Evolutionary conservation across 305 asterid species (phyloP).

Genomic region (Rubia peregrina): DNA sequence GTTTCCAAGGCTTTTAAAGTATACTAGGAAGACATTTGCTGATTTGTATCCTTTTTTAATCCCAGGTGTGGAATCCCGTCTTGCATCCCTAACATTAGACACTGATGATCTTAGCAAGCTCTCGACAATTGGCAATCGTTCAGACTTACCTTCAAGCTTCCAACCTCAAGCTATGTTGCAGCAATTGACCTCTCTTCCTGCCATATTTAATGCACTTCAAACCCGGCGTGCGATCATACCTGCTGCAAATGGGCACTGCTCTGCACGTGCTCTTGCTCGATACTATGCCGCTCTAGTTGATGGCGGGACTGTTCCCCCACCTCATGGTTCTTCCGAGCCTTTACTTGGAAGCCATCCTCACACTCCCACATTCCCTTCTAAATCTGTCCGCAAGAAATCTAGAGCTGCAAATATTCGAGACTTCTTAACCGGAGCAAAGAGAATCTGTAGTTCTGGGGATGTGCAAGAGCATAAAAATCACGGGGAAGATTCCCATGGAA

Average conservation of each 20-base stretch:
- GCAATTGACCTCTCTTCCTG: slow-evolving; percentile 55
- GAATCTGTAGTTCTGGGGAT: slow-evolving; percentile 13
- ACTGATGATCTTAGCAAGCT: slow-evolving; percentile 61
- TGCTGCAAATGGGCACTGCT: slow-evolving; percentile 85
- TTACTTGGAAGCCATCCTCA: slow-evolving; percentile 71
- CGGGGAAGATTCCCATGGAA: background rate
- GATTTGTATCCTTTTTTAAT: slow-evolving; percentile 9
- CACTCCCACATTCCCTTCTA: slow-evolving; percentile 55
- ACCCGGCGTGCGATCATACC: slow-evolving; percentile 89
- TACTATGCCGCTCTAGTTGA: slow-evolving; percentile 88
- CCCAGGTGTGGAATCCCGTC: slow-evolving; percentile 92
- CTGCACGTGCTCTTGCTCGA: slow-evolving; percentile 97
- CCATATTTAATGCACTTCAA: slow-evolving; percentile 67
- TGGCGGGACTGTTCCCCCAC: slow-evolving; percentile 58
- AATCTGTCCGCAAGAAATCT: slow-evolving; percentile 36
- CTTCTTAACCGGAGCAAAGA: slow-evolving; percentile 6
- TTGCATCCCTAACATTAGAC: slow-evolving; percentile 80
- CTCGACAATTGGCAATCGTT: slow-evolving; percentile 38
- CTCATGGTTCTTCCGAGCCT: slow-evolving; percentile 56
- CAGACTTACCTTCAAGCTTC: slow-evolving; percentile 68
- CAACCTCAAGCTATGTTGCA: slow-evolving; percentile 49
- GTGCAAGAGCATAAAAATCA: slow-evolving; percentile 17
- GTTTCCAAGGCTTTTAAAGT: background rate
- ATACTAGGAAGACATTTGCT: background rate
- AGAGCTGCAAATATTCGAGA: slow-evolving; percentile 18